Percentiles rank a stretch among this genome's conserved stretches.
These are phyloP conservation scores for Penicillium angulare DNA, from an alignment of 495 filamentous ascomycete genomes.

Conservation along the genomic window DNA sequence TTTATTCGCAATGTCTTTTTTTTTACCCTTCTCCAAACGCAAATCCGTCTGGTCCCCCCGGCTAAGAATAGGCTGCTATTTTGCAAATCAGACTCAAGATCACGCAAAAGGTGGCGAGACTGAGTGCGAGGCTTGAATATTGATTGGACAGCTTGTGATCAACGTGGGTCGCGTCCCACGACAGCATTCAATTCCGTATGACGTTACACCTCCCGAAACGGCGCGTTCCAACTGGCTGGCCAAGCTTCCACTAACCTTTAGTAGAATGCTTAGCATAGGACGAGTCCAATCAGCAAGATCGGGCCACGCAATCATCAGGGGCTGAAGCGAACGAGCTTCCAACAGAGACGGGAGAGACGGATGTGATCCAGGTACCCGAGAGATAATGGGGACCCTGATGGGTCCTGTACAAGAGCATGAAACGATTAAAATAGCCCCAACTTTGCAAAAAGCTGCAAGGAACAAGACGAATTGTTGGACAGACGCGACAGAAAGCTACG, in stretches of 20 bases:
- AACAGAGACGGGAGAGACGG: conserved; percentile 3
- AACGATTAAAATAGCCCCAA: background rate
- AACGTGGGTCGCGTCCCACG: background rate
- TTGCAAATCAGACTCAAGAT: conserved; percentile 7
- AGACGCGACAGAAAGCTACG: no score
- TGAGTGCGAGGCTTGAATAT: conserved; percentile 3
- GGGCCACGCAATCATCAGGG: conserved; percentile 27
- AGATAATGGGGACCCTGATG: background rate
- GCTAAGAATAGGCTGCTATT: conserved; percentile 28
- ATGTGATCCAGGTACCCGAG: conserved; percentile 9
- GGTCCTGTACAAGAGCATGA: background rate
- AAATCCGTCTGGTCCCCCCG: background rate
- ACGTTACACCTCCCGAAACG: conserved; percentile 10
- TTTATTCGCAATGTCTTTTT: no score
- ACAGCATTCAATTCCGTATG: conserved; percentile 20
- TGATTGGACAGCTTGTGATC: conserved; percentile 22
- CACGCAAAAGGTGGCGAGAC: conserved; percentile 26
- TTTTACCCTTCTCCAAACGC: background rate
- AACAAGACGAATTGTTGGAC: background rate
- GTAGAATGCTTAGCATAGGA: conserved; percentile 28
- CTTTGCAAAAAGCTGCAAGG: background rate
- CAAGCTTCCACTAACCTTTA: conserved; percentile 3
- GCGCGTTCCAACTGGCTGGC: conserved; percentile 13
- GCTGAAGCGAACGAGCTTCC: conserved; percentile 16
- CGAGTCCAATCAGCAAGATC: conserved; percentile 14